phyloP scores from a whole-genome alignment of 2,329 filamentous ascomycete genomes.

The Talaromyces verruculosus region DNA sequence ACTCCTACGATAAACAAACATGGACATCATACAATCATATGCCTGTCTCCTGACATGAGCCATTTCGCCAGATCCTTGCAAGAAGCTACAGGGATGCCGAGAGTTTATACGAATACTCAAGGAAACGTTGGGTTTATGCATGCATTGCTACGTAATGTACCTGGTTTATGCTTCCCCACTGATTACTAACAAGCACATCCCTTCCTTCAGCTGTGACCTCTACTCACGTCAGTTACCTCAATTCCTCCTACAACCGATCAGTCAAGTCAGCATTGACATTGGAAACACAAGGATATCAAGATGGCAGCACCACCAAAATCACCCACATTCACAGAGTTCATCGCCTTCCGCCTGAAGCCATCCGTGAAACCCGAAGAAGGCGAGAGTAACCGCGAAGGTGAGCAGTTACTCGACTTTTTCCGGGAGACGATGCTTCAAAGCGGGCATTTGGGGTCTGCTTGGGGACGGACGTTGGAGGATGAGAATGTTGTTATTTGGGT shows the following conservation, averaged over 20 bases:
- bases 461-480: conserved; percentile 41
- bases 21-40: not conserved
- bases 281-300: not conserved
- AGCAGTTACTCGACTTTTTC: conserved; percentile 32
- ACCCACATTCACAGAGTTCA: conserved; percentile 34
- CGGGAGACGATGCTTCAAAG: conserved; percentile 33
- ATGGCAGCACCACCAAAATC: conserved; percentile 20
- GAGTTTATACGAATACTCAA: not conserved
- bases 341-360: conserved; percentile 40
- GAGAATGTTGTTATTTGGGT: conserved; percentile 39
- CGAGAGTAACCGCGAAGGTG: conserved; percentile 35
- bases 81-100: not conserved
- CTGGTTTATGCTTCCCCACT: conserved; percentile 8
- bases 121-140: not conserved
- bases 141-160: conserved; percentile 9
- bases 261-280: not conserved
- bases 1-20: not conserved
- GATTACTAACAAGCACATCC: conserved; percentile 13
- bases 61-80: not conserved
- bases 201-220: not conserved
- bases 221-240: not conserved
- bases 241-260: not conserved
- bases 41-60: not conserved
- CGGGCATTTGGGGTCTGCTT: conserved; percentile 37
- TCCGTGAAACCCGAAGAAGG: conserved; percentile 41